A percentile compares a stretch with the other conserved stretches of the same genome.
phyloP scores from a whole-genome alignment of 75 land plant genomes.

The Picea sitchensis region DNA sequence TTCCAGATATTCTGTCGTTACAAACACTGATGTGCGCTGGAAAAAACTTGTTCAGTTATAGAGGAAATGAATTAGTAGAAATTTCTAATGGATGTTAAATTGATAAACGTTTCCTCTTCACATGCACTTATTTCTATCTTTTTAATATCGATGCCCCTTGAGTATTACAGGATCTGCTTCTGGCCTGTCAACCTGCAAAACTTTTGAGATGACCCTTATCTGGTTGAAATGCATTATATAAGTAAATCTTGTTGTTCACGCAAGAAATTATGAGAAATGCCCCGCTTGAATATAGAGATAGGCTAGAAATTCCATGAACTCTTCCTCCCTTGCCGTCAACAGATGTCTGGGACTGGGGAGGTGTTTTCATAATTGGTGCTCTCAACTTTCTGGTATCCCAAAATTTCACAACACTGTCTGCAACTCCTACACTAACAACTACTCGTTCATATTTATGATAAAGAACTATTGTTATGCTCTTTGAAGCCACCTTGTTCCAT shows the following conservation, averaged over 20 bases:
- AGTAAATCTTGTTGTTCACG: slow-evolving; percentile 83
- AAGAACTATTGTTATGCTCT: slow-evolving; percentile 85
- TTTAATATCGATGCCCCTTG: too few relatives aligned
- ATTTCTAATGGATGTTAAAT: too few relatives aligned
- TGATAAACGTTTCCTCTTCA: too few relatives aligned
- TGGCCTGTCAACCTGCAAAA: slow-evolving; percentile 42
- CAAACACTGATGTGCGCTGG: too few relatives aligned
- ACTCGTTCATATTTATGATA: slow-evolving; percentile 75
- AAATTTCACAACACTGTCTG: slow-evolving; percentile 76
- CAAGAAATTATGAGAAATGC: slow-evolving; percentile 70
- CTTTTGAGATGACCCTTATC: slow-evolving; percentile 64
- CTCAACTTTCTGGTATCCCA: slow-evolving; percentile 52
- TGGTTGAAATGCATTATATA: slow-evolving; percentile 66
- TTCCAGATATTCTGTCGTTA: too few relatives aligned
- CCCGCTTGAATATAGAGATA: slow-evolving; percentile 76
- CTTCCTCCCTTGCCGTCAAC: slow-evolving; percentile 18
- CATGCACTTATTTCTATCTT: too few relatives aligned
- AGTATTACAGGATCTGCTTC: too few relatives aligned
- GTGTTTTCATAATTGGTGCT: slow-evolving; percentile 33
- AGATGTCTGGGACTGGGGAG: slow-evolving; percentile 26
- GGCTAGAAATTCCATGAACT: slow-evolving; percentile 75
- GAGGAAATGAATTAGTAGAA: too few relatives aligned
- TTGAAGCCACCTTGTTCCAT: slow-evolving; percentile 51
- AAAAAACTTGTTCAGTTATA: too few relatives aligned
- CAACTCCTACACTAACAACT: slow-evolving; percentile 82